A percentile compares a stretch with the other conserved stretches of the same genome.
Conservation (phyloP, 1,284 basidiomycete species). For the Lignosus rhinocerotis region DNA sequence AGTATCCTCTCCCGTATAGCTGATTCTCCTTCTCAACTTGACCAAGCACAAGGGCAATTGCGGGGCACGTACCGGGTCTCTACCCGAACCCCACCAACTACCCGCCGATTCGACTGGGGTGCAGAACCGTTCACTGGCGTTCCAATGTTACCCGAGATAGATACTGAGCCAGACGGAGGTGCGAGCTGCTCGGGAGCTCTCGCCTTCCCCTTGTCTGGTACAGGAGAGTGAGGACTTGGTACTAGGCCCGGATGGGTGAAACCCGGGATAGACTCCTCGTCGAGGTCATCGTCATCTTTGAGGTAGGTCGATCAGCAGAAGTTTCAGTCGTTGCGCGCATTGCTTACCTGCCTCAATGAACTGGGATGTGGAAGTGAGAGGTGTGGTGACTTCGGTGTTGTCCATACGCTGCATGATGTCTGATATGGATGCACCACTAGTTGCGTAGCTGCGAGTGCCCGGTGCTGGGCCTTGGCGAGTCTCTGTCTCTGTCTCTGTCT, state of each 20-base stretch:
- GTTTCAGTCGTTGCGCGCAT: not conserved
- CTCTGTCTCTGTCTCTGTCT: too few species aligned
- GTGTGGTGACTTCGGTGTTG: slow-evolving; percentile 37
- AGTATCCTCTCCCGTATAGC: slow-evolving; percentile 81
- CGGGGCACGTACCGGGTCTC: slow-evolving; percentile 71
- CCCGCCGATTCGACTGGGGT: slow-evolving; percentile 53
- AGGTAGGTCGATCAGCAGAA: slow-evolving; percentile 1
- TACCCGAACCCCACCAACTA: slow-evolving; percentile 79
- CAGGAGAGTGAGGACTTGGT: slow-evolving; percentile 34
- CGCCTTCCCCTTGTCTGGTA: slow-evolving; percentile 65
- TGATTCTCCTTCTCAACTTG: slow-evolving; percentile 29
- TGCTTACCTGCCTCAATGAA: slow-evolving; percentile 71
- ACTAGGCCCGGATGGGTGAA: slow-evolving; percentile 64
- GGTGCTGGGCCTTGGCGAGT: too few species aligned
- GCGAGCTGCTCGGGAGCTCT: slow-evolving; percentile 62
- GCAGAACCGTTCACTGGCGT: slow-evolving; percentile 41
- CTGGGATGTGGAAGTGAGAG: slow-evolving; percentile 65
- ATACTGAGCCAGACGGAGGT: slow-evolving; percentile 39
- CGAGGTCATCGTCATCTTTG: slow-evolving; percentile 78
- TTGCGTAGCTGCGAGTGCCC: too few species aligned
- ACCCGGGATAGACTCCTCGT: slow-evolving; percentile 76
- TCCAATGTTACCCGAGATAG: slow-evolving; percentile 75
- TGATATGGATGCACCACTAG: not conserved
- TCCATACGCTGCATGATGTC: slow-evolving; percentile 30
- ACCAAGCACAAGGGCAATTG: not conserved